These are phyloP conservation scores for Phtheirospermum japonicum DNA, from an alignment of 257 asterid species.

Conservation along the genomic window DNA sequence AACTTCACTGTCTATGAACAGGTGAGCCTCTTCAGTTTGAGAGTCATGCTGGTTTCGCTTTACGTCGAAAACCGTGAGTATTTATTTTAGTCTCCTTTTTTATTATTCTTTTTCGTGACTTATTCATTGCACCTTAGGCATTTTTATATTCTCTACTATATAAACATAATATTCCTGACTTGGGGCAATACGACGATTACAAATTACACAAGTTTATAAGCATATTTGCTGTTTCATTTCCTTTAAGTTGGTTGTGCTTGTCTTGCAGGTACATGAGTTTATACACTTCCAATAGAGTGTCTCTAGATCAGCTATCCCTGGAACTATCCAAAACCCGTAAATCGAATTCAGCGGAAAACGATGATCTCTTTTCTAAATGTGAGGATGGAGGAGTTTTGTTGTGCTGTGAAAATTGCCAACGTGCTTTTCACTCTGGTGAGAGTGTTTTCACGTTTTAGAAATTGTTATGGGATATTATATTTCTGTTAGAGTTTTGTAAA, in stretches of 20 bases:
- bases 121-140: not conserved
- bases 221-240: constrained; percentile 14
- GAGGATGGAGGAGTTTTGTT: constrained; percentile 72
- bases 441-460: constrained; percentile 10
- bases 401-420: constrained; percentile 86
- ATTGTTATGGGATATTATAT: not conserved
- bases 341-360: constrained; percentile 63
- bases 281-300: constrained; percentile 72
- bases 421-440: constrained; percentile 84
- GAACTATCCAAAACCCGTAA: constrained; percentile 45
- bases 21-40: constrained; percentile 97
- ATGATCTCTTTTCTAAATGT: constrained; percentile 81
- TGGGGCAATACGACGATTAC: constrained; percentile 20
- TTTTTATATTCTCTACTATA: not conserved
- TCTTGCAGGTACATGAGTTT: constrained; percentile 72
- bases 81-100: constrained; percentile 15
- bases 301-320: constrained; percentile 70
- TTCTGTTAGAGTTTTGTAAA: no score
- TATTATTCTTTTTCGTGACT: constrained; percentile 8
- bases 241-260: constrained; percentile 27
- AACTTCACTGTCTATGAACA: constrained; percentile 33
- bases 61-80: constrained; percentile 94
- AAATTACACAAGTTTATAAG: not conserved
- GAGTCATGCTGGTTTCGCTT: constrained; percentile 88
- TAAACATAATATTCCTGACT: constrained; percentile 1